Evolutionary conservation across 1,284 basidiomycete species (phyloP).

Genomic region (Boletus semigastroideus): DNA sequence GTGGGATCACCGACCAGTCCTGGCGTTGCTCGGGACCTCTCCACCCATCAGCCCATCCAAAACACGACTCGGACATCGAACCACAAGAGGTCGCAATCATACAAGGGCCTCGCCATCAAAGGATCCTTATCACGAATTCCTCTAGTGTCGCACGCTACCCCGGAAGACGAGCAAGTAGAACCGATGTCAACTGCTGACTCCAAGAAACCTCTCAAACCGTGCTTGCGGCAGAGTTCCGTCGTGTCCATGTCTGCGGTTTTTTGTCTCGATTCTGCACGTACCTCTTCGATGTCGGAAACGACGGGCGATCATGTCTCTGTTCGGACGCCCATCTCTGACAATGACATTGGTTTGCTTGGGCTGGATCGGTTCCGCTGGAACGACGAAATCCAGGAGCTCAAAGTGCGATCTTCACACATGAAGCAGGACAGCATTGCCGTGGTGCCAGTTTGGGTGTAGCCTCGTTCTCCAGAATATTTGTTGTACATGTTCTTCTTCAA

Average conservation of each 20-base stretch:
- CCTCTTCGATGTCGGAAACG: conserved; percentile 9
- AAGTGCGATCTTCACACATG: conserved; percentile 6
- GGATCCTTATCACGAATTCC: conserved; percentile 2
- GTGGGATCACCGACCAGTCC: not conserved
- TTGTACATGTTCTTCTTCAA: too few relatives aligned
- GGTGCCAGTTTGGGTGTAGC: conserved; percentile 2
- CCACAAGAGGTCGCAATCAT: conserved; percentile 13
- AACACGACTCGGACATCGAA: conserved; percentile 1
- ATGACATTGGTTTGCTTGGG: conserved; percentile 23
- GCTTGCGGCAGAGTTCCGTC: conserved; percentile 6
- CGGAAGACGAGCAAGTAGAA: too few relatives aligned
- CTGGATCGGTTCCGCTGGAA: conserved; percentile 26
- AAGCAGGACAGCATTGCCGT: conserved; percentile 23
- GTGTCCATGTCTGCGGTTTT: too few relatives aligned
- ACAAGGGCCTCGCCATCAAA: conserved; percentile 8
- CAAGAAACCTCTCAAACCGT: conserved; percentile 16
- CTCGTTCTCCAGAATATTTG: too few relatives aligned
- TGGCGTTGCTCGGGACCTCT: not conserved
- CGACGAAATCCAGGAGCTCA: conserved; percentile 16
- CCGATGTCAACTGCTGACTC: not conserved
- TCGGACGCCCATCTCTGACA: conserved; percentile 15
- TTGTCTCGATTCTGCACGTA: not conserved
- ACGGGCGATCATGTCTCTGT: conserved; percentile 8
- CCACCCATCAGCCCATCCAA: not conserved
- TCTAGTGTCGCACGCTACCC: not conserved